These are phyloP conservation scores for Chaetomium cochliodes DNA, from an alignment of 495 filamentous ascomycete species.

Conservation along the genomic window DNA sequence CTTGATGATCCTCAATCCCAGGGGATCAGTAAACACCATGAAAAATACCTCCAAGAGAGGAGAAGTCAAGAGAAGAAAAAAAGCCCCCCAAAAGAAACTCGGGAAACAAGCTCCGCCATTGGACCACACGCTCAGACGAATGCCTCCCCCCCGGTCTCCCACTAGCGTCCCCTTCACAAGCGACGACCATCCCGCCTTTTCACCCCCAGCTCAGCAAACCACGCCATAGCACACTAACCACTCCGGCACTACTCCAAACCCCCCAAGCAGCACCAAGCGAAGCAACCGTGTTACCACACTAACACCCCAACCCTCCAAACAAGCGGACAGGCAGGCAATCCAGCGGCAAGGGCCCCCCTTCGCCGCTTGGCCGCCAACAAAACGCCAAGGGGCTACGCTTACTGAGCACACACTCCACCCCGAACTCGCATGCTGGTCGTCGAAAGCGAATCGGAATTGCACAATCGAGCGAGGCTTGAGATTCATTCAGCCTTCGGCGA, in stretches of 20 bases:
- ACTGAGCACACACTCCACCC: conserved; percentile 3
- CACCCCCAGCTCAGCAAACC: background rate
- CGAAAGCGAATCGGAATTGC: background rate
- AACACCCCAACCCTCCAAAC: background rate
- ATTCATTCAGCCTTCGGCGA: background rate
- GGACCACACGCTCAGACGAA: background rate
- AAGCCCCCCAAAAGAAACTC: background rate
- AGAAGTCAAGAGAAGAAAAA: background rate
- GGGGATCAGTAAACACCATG: background rate
- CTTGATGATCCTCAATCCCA: background rate
- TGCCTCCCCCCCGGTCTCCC: background rate
- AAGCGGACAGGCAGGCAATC: background rate
- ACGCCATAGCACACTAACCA: background rate
- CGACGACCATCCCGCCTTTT: background rate
- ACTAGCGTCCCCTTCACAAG: background rate
- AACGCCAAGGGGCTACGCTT: background rate
- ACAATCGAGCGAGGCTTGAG: background rate
- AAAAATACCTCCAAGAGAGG: background rate
- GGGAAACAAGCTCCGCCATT: background rate
- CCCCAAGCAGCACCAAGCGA: background rate
- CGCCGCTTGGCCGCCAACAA: too few relatives aligned
- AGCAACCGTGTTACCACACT: background rate
- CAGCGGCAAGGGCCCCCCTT: too few relatives aligned
- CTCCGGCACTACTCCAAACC: background rate
- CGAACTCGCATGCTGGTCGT: background rate